A percentile compares a stretch with the other conserved stretches of the same genome.
Conservation (phyloP, 1,139 yeast species). For the Debaryomyces robertsiae region DNA sequence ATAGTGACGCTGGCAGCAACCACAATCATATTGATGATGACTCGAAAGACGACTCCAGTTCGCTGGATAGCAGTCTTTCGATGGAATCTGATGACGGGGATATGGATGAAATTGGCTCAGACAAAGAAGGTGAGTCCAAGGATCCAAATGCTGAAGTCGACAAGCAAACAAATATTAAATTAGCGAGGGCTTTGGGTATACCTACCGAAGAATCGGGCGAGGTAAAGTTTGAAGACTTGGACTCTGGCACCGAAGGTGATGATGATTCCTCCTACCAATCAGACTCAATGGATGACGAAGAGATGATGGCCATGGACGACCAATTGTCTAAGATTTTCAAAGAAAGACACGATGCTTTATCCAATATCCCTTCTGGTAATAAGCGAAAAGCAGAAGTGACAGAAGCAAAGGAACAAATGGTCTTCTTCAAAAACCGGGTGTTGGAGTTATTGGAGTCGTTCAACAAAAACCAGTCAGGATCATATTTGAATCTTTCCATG, state of each 20-base stretch:
- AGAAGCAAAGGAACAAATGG: constrained; percentile 78
- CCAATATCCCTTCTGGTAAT: constrained; percentile 55
- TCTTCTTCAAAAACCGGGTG: constrained; percentile 75
- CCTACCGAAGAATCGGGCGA: constrained; percentile 53
- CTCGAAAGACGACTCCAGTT: constrained; percentile 23
- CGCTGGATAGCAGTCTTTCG: constrained; percentile 24
- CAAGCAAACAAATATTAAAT: constrained; percentile 64
- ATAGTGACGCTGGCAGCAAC: constrained; percentile 23
- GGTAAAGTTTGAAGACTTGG: constrained; percentile 45
- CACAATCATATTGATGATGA: constrained; percentile 29
- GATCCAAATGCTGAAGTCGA: constrained; percentile 58
- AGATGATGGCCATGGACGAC: constrained; percentile 93
- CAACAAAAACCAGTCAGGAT: constrained; percentile 47
- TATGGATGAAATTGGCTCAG: constrained; percentile 29
- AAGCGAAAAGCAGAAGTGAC: constrained; percentile 68
- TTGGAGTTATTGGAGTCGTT: constrained; percentile 75
- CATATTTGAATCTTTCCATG: constrained; percentile 44
- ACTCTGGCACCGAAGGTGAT: constrained; percentile 38
- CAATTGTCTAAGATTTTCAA: constrained; percentile 83
- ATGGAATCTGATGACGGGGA: constrained; percentile 30
- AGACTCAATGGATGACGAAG: constrained; percentile 93
- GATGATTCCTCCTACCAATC: constrained; percentile 56
- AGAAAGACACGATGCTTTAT: constrained; percentile 69
- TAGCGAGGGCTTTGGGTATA: constrained; percentile 78
- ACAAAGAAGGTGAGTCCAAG: constrained; percentile 26